Percentiles rank a stretch among this genome's conserved stretches.
phyloP scores from a whole-genome alignment of 257 asterid genomes.

The Fraxinus pennsylvanica region DNA sequence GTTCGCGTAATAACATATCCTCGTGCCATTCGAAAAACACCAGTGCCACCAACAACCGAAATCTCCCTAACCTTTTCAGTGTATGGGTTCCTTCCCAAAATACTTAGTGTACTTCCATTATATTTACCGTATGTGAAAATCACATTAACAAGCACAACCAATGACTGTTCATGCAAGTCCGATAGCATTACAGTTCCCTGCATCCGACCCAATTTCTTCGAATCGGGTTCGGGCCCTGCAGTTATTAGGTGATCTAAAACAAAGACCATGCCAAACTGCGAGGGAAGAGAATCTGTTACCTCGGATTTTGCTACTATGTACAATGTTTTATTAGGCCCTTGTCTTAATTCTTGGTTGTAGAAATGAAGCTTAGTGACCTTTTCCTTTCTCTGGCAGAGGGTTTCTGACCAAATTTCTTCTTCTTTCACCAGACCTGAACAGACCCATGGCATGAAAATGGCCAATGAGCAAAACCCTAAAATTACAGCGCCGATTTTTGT shows the following conservation, averaged over 20 bases:
- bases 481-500: neutral
- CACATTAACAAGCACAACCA: slow-evolving; percentile 31
- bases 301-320: slow-evolving; percentile 25
- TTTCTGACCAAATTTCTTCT: neutral
- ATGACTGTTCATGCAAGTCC: slow-evolving; percentile 29
- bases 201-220: slow-evolving; percentile 34
- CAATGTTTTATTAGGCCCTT: slow-evolving; percentile 26
- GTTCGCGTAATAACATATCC: slow-evolving; percentile 29
- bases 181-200: slow-evolving; percentile 34
- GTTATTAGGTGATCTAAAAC: slow-evolving; percentile 33
- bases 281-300: slow-evolving; percentile 2
- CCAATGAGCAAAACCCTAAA: slow-evolving; percentile 1
- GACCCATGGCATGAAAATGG: neutral
- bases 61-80: slow-evolving; percentile 16
- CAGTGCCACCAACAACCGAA: slow-evolving; percentile 40
- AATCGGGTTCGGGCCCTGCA: slow-evolving; percentile 19
- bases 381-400: neutral
- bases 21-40: slow-evolving; percentile 32
- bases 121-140: slow-evolving; percentile 32
- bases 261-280: too few relatives aligned
- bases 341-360: slow-evolving; percentile 30
- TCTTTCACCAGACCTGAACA: neutral
- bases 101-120: slow-evolving; percentile 34
- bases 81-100: slow-evolving; percentile 34
- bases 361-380: slow-evolving; percentile 29